phyloP scores from a whole-genome alignment of 2,329 filamentous ascomycete genomes.

The Blumeria graminis region DNA sequence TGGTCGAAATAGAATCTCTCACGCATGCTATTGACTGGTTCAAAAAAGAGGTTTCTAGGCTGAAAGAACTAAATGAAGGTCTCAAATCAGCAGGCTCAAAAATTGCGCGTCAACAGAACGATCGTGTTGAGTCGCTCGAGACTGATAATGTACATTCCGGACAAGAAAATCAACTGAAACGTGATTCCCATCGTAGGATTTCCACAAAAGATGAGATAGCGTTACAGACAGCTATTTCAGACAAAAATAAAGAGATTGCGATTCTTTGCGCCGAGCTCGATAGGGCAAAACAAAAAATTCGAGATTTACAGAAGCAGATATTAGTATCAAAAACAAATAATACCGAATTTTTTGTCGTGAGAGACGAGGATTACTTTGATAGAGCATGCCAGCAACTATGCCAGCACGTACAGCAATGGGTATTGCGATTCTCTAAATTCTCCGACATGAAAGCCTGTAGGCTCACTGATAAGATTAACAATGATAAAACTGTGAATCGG shows the following conservation, averaged over 20 bases:
- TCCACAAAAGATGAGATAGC: conserved; percentile 37
- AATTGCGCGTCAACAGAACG: conserved; percentile 50
- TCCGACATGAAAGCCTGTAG: conserved; percentile 80
- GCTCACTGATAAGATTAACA: conserved; percentile 58
- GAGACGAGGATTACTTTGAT: conserved; percentile 90
- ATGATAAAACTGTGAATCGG: conserved; percentile 81
- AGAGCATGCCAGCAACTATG: conserved; percentile 82
- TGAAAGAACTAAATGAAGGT: conserved; percentile 63
- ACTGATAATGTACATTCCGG: conserved; percentile 38
- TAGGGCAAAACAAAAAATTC: conserved; percentile 38
- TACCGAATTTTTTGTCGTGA: conserved; percentile 49
- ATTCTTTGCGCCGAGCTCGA: conserved; percentile 55
- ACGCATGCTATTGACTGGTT: conserved; percentile 56
- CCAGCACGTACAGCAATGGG: conserved; percentile 92
- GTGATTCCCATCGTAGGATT: conserved; percentile 35
- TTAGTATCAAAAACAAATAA: conserved; percentile 34
- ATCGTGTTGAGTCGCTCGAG: conserved; percentile 43
- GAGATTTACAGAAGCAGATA: conserved; percentile 31
- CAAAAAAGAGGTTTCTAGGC: conserved; percentile 55
- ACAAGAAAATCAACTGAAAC: conserved; percentile 45
- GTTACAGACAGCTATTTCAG: conserved; percentile 39
- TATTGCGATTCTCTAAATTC: conserved; percentile 91
- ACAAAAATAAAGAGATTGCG: conserved; percentile 66
- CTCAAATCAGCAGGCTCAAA: conserved; percentile 55
- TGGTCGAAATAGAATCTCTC: conserved; percentile 66